Percentiles rank a stretch among this genome's conserved stretches.
These are phyloP conservation scores for Aspergillus brunneoviolaceus DNA, from an alignment of 2,329 filamentous ascomycete genomes.

Conservation along the genomic window DNA sequence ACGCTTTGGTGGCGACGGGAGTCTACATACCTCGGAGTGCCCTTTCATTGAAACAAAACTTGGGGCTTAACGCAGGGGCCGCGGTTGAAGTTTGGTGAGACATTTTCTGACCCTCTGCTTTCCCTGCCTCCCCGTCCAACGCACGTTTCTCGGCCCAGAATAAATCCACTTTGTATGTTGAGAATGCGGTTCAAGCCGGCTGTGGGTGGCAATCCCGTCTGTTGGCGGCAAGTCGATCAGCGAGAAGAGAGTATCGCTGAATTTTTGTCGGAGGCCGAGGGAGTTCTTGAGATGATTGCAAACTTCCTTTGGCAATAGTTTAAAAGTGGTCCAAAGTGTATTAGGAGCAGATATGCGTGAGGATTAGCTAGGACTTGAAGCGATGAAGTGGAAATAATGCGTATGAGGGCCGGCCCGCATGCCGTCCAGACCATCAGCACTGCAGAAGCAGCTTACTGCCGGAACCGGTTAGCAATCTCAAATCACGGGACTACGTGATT, in stretches of 20 bases:
- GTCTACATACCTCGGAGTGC: slow-evolving; percentile 62
- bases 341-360: background rate
- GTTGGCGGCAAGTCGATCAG: background rate
- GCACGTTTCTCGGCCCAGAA: slow-evolving; percentile 35
- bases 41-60: slow-evolving; percentile 74
- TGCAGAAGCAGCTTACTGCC: background rate
- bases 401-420: slow-evolving; percentile 6
- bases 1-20: background rate
- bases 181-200: background rate
- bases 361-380: background rate
- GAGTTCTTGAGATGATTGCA: background rate
- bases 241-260: background rate
- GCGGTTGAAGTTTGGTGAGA: slow-evolving; percentile 38
- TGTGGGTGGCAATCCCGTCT: background rate
- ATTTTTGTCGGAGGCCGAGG: background rate
- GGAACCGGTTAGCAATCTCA: slow-evolving; percentile 10
- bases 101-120: slow-evolving; percentile 35
- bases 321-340: no score
- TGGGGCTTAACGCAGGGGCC: slow-evolving; percentile 62
- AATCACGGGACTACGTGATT: slow-evolving; percentile 31
- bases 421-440: background rate
- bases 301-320: background rate
- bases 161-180: slow-evolving; percentile 40
- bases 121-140: slow-evolving; percentile 25
- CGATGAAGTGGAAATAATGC: background rate